Percentiles rank a stretch among this genome's conserved stretches.
These are phyloP conservation scores for Collybiopsis luxurians DNA, from an alignment of 768 basidiomycete genomes.

Conservation along the genomic window DNA sequence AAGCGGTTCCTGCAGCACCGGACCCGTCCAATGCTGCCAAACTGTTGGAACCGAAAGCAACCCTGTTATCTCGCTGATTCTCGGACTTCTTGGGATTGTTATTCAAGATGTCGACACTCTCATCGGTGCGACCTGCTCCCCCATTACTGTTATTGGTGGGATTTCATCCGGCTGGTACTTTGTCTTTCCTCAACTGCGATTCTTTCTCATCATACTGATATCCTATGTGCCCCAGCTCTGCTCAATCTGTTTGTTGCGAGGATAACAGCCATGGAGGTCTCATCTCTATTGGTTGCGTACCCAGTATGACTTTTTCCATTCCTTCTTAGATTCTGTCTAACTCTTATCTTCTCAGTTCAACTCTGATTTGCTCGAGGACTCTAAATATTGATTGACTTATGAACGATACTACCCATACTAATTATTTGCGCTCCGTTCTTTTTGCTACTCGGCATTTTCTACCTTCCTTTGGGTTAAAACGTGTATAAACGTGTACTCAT, in stretches of 20 bases:
- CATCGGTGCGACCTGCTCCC: conserved; percentile 36
- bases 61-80: conserved; percentile 14
- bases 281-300: conserved; percentile 30
- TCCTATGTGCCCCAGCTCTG: conserved; percentile 22
- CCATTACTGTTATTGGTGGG: conserved; percentile 27
- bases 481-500: not conserved
- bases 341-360: not conserved
- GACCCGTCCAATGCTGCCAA: conserved; percentile 44
- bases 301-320: not conserved
- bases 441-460: not conserved
- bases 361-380: not conserved
- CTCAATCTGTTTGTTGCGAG: conserved; percentile 45
- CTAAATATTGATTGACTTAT: not conserved
- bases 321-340: not conserved
- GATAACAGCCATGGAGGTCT: conserved; percentile 43
- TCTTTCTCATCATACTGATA: conserved; percentile 1
- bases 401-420: no score
- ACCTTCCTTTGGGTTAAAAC: conserved; percentile 5
- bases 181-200: not conserved
- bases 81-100: conserved; percentile 29
- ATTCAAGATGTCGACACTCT: conserved; percentile 14
- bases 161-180: conserved; percentile 23
- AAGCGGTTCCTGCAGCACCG: conserved; percentile 37
- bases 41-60: conserved; percentile 17
- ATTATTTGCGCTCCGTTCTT: no score